These are phyloP conservation scores for Fusarium circinatum DNA, from an alignment of 2,329 filamentous ascomycete species.

Conservation along the genomic window DNA sequence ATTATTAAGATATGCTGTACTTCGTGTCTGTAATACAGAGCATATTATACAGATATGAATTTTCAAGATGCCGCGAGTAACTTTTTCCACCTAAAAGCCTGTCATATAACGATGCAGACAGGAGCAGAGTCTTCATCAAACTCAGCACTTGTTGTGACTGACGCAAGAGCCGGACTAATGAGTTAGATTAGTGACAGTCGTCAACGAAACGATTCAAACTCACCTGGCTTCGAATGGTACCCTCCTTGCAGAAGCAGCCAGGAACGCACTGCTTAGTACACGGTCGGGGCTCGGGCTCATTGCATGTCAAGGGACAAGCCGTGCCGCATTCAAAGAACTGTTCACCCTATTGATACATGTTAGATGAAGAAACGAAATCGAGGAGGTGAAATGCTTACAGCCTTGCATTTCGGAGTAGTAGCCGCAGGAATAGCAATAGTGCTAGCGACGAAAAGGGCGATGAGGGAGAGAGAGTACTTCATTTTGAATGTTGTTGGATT, in stretches of 20 bases:
- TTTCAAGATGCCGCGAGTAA: not conserved
- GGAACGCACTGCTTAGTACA: not conserved
- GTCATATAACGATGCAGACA: rapidly evolving
- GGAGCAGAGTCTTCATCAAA: rapidly evolving
- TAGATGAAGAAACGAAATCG: rapidly evolving
- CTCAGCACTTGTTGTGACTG: not conserved
- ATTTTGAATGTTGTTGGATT: not conserved
- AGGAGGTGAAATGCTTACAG: not conserved
- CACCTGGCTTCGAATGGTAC: not conserved
- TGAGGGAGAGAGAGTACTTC: not conserved
- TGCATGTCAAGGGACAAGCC: not conserved
- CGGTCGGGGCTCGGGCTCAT: not conserved
- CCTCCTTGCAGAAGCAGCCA: not conserved
- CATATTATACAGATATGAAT: not conserved
- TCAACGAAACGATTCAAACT: rapidly evolving
- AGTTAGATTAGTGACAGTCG: rapidly evolving
- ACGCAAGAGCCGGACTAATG: not conserved
- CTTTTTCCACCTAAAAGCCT: too few relatives aligned
- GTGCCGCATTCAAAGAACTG: not conserved
- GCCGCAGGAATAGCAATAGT: not conserved
- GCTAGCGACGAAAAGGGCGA: not conserved
- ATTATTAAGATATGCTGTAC: too few relatives aligned
- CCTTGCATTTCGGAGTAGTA: not conserved
- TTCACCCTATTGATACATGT: rapidly evolving
- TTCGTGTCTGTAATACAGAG: not conserved